Percentiles rank a stretch among this genome's conserved stretches.
Evolutionary conservation across 306 rosid species (phyloP).

Genomic region (Cicer chorassanicum): DNA sequence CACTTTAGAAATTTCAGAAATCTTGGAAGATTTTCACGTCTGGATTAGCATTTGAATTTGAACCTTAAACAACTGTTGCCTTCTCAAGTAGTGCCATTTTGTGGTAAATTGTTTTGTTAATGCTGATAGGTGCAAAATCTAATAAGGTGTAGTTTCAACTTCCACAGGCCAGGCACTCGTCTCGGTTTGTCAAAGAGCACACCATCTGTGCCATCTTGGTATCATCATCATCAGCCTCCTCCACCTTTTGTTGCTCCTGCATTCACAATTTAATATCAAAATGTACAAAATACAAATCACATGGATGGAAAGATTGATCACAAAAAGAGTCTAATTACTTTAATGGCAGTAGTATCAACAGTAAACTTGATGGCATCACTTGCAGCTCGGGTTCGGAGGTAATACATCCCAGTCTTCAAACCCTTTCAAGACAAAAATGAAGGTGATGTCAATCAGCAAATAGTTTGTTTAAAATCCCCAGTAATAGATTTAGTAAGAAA

Average conservation of each 20-base stretch:
- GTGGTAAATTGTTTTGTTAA: not conserved
- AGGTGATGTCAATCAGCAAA: not conserved
- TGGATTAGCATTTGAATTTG: not conserved
- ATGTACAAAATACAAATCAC: constrained; percentile 7
- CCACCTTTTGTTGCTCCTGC: constrained; percentile 57
- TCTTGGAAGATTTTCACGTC: not conserved
- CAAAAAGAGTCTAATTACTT: constrained; percentile 45
- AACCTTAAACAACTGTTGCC: not conserved
- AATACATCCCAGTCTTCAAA: constrained; percentile 87
- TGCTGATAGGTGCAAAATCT: constrained; percentile 3
- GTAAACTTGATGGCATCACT: constrained; percentile 87
- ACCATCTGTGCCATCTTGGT: constrained; percentile 80
- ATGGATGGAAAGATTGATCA: not conserved
- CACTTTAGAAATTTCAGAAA: too few species aligned
- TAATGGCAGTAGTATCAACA: constrained; percentile 65
- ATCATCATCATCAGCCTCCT: constrained; percentile 53
- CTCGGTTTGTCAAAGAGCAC: constrained; percentile 80
- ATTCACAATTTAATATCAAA: constrained; percentile 23
- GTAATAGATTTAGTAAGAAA: not conserved
- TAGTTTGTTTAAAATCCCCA: not conserved
- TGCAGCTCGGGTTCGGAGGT: constrained; percentile 76
- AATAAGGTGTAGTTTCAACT: constrained; percentile 50
- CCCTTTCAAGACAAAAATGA: constrained; percentile 53
- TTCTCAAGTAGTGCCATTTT: not conserved
- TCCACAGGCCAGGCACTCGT: constrained; percentile 85